Evolutionary conservation across 805 yeast genomes (phyloP).

Genomic region (Torulaspora microellipsoides): DNA sequence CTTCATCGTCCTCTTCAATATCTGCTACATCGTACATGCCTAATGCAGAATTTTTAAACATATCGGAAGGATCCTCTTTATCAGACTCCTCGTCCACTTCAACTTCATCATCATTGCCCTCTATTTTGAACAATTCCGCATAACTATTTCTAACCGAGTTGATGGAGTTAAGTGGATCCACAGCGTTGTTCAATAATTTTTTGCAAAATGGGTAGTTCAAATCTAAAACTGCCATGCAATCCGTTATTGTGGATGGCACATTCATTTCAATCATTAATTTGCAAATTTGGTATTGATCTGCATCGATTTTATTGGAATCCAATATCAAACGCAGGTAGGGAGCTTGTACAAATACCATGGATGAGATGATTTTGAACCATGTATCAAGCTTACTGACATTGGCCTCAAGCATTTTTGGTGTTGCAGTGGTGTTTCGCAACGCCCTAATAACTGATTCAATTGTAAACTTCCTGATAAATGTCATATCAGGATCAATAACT

Average conservation of each 20-base stretch:
- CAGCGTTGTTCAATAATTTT: slow-evolving; percentile 51
- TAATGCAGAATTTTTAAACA: slow-evolving; percentile 81
- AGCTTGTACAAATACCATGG: slow-evolving; percentile 29
- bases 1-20: slow-evolving; percentile 55
- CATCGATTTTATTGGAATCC: slow-evolving; percentile 45
- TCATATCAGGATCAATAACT: slow-evolving; percentile 61
- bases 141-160: slow-evolving; percentile 53
- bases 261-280: slow-evolving; percentile 65
- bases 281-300: slow-evolving; percentile 61
- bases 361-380: slow-evolving; percentile 30
- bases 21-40: slow-evolving; percentile 92
- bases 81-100: slow-evolving; percentile 54
- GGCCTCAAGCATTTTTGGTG: slow-evolving; percentile 23
- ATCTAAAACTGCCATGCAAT: slow-evolving; percentile 61
- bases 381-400: slow-evolving; percentile 29
- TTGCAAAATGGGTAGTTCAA: slow-evolving; percentile 66
- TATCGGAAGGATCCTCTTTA: slow-evolving; percentile 75
- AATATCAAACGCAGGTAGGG: slow-evolving; percentile 39
- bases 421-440: slow-evolving; percentile 45
- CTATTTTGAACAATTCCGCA: slow-evolving; percentile 55
- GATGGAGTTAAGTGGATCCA: slow-evolving; percentile 54
- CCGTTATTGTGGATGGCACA: slow-evolving; percentile 52
- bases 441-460: slow-evolving; percentile 63
- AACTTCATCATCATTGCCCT: slow-evolving; percentile 53
- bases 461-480: slow-evolving; percentile 67